Conservation (phyloP, 768 basidiomycete species). For the Suillus variegatus region DNA sequence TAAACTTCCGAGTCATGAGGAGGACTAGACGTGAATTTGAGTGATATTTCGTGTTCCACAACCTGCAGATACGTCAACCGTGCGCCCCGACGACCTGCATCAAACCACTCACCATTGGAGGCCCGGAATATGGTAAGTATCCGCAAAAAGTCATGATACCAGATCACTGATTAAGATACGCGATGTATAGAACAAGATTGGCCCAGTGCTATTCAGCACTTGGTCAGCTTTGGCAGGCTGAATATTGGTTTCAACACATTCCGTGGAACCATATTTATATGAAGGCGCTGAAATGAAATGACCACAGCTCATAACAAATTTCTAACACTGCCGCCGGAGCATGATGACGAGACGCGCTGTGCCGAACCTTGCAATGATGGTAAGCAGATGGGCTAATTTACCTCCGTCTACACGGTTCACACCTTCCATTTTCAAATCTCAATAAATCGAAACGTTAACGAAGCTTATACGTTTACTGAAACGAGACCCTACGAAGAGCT, state of each 20-base stretch:
- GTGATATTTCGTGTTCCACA: constrained; percentile 39
- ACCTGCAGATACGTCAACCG: constrained; percentile 23
- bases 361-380: background rate
- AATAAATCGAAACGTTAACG: background rate
- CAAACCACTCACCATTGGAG: constrained; percentile 25
- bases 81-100: background rate
- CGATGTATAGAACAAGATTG: constrained; percentile 7
- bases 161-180: constrained; percentile 17
- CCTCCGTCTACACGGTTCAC: constrained; percentile 11
- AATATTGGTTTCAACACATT: background rate
- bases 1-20: constrained; percentile 17
- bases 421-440: constrained; percentile 6
- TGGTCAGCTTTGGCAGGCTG: background rate
- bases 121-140: constrained; percentile 22
- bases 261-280: constrained; percentile 26
- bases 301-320: background rate
- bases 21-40: constrained; percentile 36
- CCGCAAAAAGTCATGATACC: constrained; percentile 29
- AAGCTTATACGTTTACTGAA: constrained; percentile 1
- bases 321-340: background rate
- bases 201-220: background rate
- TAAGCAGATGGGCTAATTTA: constrained; percentile 6
- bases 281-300: constrained; percentile 5
- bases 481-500: background rate
- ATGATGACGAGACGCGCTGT: background rate